Evolutionary conservation across 164 flowering plant genomes (phyloP).

Genomic region (Buxus sempervirens): DNA sequence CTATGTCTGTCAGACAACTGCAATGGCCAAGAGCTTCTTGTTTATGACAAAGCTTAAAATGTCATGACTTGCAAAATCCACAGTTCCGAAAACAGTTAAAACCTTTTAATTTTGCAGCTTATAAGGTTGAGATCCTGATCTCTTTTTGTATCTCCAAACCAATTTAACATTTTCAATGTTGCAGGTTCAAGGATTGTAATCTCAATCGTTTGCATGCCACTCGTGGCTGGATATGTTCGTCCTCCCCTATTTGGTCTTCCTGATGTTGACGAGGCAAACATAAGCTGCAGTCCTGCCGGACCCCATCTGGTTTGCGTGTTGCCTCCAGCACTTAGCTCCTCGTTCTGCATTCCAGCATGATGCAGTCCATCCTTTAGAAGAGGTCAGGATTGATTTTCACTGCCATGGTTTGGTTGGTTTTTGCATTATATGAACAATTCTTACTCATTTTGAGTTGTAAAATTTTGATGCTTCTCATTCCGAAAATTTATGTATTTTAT

Average conservation of each 20-base stretch:
- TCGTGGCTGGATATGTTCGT: slow-evolving; percentile 87
- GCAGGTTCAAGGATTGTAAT: slow-evolving; percentile 85
- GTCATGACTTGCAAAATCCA: neutral
- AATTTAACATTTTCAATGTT: slow-evolving; percentile 3
- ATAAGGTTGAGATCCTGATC: neutral
- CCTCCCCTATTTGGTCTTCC: slow-evolving; percentile 90
- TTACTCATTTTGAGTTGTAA: slow-evolving; percentile 1
- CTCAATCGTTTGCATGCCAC: slow-evolving; percentile 74
- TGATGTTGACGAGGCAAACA: slow-evolving; percentile 55
- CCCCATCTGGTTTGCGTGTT: slow-evolving; percentile 89
- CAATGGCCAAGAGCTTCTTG: neutral
- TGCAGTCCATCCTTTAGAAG: slow-evolving; percentile 2
- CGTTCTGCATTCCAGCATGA: slow-evolving; percentile 77
- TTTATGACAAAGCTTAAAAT: neutral
- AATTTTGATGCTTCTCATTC: slow-evolving; percentile 2
- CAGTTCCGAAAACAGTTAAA: neutral
- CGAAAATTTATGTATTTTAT: neutral
- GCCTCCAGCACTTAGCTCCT: slow-evolving; percentile 92
- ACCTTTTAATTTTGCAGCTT: neutral
- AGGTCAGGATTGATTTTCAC: neutral
- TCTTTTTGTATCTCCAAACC: neutral
- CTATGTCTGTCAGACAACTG: neutral
- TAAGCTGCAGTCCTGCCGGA: slow-evolving; percentile 89
- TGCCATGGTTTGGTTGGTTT: neutral
- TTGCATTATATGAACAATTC: neutral